These are phyloP conservation scores for Fusarium hainanense DNA, from an alignment of 2,329 filamentous ascomycete genomes.

Conservation along the genomic window DNA sequence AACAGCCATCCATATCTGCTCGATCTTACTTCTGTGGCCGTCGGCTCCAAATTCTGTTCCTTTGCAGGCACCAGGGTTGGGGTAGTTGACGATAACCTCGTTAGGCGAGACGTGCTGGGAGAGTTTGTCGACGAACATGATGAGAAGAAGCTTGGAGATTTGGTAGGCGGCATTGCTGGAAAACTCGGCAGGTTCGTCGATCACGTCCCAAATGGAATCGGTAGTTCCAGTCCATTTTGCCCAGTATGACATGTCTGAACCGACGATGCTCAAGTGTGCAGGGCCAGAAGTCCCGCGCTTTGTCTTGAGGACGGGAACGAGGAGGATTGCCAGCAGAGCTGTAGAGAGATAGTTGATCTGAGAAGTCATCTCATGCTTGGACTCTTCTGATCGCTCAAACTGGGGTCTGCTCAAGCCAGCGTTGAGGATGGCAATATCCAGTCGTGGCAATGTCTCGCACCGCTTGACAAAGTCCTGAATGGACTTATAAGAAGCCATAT, in stretches of 20 bases:
- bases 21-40: slow-evolving; percentile 25
- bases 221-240: slow-evolving; percentile 39
- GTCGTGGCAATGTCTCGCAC: slow-evolving; percentile 47
- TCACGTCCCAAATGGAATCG: slow-evolving; percentile 36
- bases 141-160: slow-evolving; percentile 50
- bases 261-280: slow-evolving; percentile 47
- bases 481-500: slow-evolving; percentile 60
- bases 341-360: slow-evolving; percentile 57
- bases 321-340: slow-evolving; percentile 47
- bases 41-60: slow-evolving; percentile 58
- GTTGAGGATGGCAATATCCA: slow-evolving; percentile 62
- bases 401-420: slow-evolving; percentile 52
- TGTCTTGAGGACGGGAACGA: slow-evolving; percentile 49
- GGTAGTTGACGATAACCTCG: slow-evolving; percentile 59
- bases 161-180: slow-evolving; percentile 27
- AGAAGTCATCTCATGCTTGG: slow-evolving; percentile 55
- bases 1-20: slow-evolving; percentile 23
- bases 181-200: slow-evolving; percentile 35
- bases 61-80: slow-evolving; percentile 58
- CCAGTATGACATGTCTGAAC: slow-evolving; percentile 48
- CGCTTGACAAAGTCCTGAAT: slow-evolving; percentile 55
- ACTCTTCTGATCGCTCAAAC: slow-evolving; percentile 45
- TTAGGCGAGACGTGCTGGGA: slow-evolving; percentile 52
- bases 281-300: slow-evolving; percentile 34
- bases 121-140: slow-evolving; percentile 53